Conservation (phyloP, 1,284 basidiomycete genomes). For the Leccinum subfulvum region DNA sequence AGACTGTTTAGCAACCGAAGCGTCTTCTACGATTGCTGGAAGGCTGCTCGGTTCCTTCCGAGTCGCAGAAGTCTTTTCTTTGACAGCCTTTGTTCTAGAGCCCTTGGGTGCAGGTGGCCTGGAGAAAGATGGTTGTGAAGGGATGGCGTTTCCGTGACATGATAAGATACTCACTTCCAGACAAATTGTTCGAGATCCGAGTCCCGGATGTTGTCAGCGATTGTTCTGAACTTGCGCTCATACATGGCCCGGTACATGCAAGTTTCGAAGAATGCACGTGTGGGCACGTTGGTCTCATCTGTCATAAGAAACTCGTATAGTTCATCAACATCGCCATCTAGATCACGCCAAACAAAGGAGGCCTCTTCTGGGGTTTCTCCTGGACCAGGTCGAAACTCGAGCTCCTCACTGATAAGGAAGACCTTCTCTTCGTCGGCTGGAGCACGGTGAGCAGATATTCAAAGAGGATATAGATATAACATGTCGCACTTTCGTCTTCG, state of each 20-base stretch:
- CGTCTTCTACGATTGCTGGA: conserved; percentile 3
- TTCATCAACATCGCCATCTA: conserved; percentile 80
- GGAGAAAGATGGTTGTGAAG: conserved; percentile 28
- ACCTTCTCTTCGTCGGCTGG: conserved; percentile 88
- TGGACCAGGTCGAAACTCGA: conserved; percentile 77
- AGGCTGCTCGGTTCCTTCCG: conserved; percentile 18
- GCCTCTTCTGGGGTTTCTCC: conserved; percentile 78
- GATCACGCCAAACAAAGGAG: conserved; percentile 87
- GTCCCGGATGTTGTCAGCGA: conserved; percentile 70
- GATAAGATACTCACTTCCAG: conserved; percentile 57
- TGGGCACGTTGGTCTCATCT: conserved; percentile 78
- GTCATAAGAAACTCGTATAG: conserved; percentile 78
- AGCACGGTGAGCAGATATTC: conserved; percentile 10
- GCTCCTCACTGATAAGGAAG: conserved; percentile 87
- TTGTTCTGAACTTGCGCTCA: conserved; percentile 81
- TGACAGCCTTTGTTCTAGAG: conserved; percentile 24
- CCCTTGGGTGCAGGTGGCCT: conserved; percentile 39
- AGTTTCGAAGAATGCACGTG: conserved; percentile 85
- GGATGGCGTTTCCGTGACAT: neutral
- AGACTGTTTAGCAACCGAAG: conserved; percentile 11
- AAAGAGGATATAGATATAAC: conserved; percentile 3
- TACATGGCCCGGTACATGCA: conserved; percentile 95
- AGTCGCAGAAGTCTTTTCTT: conserved; percentile 20
- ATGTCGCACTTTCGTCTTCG: conserved; percentile 85
- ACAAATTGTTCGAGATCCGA: conserved; percentile 74